Evolutionary conservation across 192 early-diverging fungal genomes (phyloP).

Genomic region (Coemansia sp.): DNA sequence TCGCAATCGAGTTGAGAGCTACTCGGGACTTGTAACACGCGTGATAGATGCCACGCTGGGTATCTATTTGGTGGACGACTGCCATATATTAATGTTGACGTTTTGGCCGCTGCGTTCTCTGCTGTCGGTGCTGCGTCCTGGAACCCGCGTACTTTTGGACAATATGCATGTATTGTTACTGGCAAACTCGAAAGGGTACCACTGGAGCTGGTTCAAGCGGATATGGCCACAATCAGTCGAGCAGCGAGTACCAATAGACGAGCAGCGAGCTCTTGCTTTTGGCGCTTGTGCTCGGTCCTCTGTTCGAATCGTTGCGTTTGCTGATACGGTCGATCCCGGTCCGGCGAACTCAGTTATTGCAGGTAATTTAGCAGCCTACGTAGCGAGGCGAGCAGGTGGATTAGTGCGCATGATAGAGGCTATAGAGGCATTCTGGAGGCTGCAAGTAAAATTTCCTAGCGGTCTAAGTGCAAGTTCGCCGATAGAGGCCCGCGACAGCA

Average conservation of each 20-base stretch:
- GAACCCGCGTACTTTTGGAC: constrained; percentile 36
- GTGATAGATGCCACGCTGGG: constrained; percentile 37
- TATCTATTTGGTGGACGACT: constrained; percentile 38
- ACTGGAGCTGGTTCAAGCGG: constrained; percentile 40
- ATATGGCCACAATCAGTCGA: neutral
- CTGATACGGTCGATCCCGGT: neutral
- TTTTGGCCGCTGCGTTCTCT: constrained; percentile 41
- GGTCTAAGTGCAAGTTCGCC: neutral
- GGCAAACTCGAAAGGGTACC: constrained; percentile 28
- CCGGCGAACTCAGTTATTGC: neutral
- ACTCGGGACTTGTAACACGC: constrained; percentile 35
- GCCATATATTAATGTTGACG: constrained; percentile 36
- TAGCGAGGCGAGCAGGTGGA: constrained; percentile 14
- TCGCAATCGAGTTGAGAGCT: constrained; percentile 35
- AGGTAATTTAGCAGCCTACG: neutral
- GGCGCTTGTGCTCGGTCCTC: constrained; percentile 41
- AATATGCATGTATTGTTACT: constrained; percentile 39
- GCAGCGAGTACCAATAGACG: neutral
- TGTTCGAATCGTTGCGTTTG: constrained; percentile 30
- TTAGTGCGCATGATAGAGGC: constrained; percentile 39
- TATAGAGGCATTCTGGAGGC: constrained; percentile 37
- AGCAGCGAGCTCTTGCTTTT: constrained; percentile 27
- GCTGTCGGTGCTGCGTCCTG: constrained; percentile 30
- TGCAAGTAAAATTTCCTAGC: constrained; percentile 32
- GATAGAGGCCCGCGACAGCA: neutral